phyloP scores from a whole-genome alignment of 2,329 filamentous ascomycete genomes.

The Paraconiothyrium sp. region DNA sequence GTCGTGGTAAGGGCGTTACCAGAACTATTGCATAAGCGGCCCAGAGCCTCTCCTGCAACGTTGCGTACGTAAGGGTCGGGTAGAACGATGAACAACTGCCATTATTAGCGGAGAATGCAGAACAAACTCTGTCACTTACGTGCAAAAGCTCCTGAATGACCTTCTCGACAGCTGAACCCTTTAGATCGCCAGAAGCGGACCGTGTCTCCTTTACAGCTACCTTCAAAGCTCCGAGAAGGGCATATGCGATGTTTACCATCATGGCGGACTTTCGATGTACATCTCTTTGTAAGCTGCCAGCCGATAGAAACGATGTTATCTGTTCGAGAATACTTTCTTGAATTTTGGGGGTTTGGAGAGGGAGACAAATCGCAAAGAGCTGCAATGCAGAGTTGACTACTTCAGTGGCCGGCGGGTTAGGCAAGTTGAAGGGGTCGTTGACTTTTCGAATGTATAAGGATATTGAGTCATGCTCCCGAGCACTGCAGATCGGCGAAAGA shows the following conservation, averaged over 20 bases:
- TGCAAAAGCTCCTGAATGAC: slow-evolving; percentile 75
- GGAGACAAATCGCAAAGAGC: slow-evolving; percentile 89
- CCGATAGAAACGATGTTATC: slow-evolving; percentile 86
- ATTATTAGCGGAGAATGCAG: slow-evolving; percentile 15
- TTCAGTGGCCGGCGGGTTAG: slow-evolving; percentile 87
- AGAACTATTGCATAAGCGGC: slow-evolving; percentile 82
- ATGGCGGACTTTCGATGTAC: slow-evolving; percentile 90
- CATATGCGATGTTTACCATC: slow-evolving; percentile 86
- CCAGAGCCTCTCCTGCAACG: slow-evolving; percentile 85
- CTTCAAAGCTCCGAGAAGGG: slow-evolving; percentile 80
- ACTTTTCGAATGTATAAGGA: slow-evolving; percentile 73
- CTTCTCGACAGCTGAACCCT: slow-evolving; percentile 79
- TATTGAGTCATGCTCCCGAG: slow-evolving; percentile 89
- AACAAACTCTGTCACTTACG: slow-evolving; percentile 63
- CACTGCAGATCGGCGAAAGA: slow-evolving; percentile 75
- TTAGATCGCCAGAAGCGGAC: slow-evolving; percentile 76
- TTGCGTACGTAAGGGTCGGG: slow-evolving; percentile 86
- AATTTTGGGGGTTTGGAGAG: slow-evolving; percentile 86
- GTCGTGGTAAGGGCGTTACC: slow-evolving; percentile 89
- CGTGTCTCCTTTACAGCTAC: slow-evolving; percentile 84
- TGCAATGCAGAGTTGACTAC: slow-evolving; percentile 95
- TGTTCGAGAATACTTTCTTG: slow-evolving; percentile 97
- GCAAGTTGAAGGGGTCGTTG: slow-evolving; percentile 60
- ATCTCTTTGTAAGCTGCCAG: slow-evolving; percentile 81
- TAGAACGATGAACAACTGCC: slow-evolving; percentile 76